Evolutionary conservation across 345 rosid genomes (phyloP).

Genomic region (Hypericum androsaemum): DNA sequence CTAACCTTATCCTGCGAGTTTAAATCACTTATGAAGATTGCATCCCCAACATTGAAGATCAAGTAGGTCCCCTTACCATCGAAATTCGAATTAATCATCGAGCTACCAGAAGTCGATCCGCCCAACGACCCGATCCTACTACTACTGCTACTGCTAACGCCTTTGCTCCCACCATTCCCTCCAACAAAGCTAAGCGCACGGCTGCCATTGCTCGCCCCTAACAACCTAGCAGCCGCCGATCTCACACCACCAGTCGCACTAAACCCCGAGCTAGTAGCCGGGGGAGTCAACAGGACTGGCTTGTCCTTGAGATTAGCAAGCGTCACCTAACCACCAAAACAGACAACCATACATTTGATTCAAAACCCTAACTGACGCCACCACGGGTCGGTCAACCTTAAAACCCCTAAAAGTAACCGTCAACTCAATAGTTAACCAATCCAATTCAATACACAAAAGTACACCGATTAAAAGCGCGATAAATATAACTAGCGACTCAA

Average conservation of each 20-base stretch:
- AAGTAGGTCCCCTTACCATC: slow-evolving; percentile 97
- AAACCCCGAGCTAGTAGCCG: slow-evolving; percentile 61
- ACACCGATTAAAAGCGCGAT: no score
- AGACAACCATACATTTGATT: no score
- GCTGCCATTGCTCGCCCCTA: slow-evolving; percentile 79
- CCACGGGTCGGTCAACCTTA: no score
- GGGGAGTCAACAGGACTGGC: slow-evolving; percentile 78
- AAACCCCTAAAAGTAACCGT: no score
- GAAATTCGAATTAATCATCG: slow-evolving; percentile 57
- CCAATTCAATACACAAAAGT: no score
- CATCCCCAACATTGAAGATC: slow-evolving; percentile 93
- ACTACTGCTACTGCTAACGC: slow-evolving; percentile 35
- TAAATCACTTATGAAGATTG: slow-evolving; percentile 83
- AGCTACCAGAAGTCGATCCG: slow-evolving; percentile 51
- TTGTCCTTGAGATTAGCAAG: slow-evolving; percentile 87
- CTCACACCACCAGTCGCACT: slow-evolving; percentile 79
- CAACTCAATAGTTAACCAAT: no score
- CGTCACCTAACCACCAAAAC: slow-evolving; percentile 48
- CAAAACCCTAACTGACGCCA: no score
- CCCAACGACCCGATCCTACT: slow-evolving; percentile 79
- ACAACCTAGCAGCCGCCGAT: slow-evolving; percentile 79
- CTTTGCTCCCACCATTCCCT: slow-evolving; percentile 87
- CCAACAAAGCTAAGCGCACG: slow-evolving; percentile 87
- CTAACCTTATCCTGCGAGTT: slow-evolving; percentile 96
- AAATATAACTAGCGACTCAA: no score